phyloP scores from a whole-genome alignment of 331 rosid species.

The Spiraea crenata region DNA sequence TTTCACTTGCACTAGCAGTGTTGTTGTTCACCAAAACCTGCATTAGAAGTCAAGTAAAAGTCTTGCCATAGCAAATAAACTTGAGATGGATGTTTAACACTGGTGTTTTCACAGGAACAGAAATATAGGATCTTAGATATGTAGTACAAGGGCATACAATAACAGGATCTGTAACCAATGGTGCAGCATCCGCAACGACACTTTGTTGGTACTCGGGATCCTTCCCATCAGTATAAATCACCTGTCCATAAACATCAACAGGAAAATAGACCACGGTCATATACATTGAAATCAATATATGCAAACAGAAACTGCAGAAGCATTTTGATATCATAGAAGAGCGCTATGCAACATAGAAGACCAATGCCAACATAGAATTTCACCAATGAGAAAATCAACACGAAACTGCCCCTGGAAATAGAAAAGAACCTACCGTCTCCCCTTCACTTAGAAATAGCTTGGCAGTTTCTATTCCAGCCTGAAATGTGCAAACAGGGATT shows the following conservation, averaged over 20 bases:
- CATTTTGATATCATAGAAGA: neutral
- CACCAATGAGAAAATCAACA: constrained; percentile 8
- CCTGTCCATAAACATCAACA: constrained; percentile 47
- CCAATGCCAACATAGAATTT: neutral
- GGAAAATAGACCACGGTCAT: constrained; percentile 19
- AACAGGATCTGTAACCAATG: constrained; percentile 72
- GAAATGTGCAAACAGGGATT: constrained; percentile 34
- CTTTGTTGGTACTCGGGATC: constrained; percentile 73
- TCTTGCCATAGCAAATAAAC: constrained; percentile 23
- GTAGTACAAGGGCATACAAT: constrained; percentile 50
- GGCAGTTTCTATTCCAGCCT: constrained; percentile 96
- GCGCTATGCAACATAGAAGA: neutral
- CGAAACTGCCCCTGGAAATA: neutral
- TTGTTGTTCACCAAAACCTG: constrained; percentile 90
- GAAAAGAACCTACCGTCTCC: constrained; percentile 57
- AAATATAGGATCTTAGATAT: constrained; percentile 9
- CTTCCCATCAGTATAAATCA: constrained; percentile 91
- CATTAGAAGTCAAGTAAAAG: constrained; percentile 33
- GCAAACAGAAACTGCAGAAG: neutral
- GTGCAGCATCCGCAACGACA: constrained; percentile 61
- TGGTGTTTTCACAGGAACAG: neutral
- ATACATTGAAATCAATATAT: constrained; percentile 4
- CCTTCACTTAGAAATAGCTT: constrained; percentile 85
- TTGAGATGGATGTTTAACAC: neutral
- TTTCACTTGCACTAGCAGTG: constrained; percentile 99